Conservation (phyloP, 257 asterid genomes). For the Parsonsia alboflavescens region DNA sequence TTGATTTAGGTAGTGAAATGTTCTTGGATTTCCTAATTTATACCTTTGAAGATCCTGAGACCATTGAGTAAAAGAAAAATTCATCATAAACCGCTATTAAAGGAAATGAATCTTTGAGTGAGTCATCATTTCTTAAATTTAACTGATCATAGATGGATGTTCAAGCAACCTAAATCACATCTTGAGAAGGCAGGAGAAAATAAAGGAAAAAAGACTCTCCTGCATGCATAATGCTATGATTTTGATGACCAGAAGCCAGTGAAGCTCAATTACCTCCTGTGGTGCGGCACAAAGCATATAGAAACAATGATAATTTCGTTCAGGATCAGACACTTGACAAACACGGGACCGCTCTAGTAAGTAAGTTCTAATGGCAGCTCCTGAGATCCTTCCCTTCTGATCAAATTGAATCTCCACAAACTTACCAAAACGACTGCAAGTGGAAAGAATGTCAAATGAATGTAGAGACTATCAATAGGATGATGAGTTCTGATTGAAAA, state of each 20-base stretch:
- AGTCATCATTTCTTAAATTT: background rate
- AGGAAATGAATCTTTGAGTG: background rate
- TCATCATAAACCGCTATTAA: conserved; percentile 2
- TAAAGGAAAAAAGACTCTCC: background rate
- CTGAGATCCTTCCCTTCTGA: conserved; percentile 78
- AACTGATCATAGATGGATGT: background rate
- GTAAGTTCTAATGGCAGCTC: conserved; percentile 99
- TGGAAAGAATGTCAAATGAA: conserved; percentile 10
- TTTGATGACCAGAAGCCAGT: conserved; percentile 10
- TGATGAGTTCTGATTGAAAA: background rate
- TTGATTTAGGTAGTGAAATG: conserved; percentile 93
- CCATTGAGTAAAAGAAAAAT: conserved; percentile 22
- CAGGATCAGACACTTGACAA: conserved; percentile 98
- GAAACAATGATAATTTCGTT: conserved; percentile 97
- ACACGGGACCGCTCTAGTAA: conserved; percentile 98
- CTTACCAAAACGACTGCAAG: conserved; percentile 95
- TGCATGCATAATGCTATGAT: background rate
- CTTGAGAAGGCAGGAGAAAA: background rate
- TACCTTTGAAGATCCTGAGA: conserved; percentile 66
- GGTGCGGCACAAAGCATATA: conserved; percentile 99
- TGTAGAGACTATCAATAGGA: background rate
- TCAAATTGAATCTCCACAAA: conserved; percentile 99
- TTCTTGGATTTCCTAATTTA: conserved; percentile 79
- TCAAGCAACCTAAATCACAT: background rate
- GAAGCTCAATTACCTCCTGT: conserved; percentile 49